Conservation (phyloP, 2,329 filamentous ascomycete genomes). For the Cryphonectria parasitica region DNA sequence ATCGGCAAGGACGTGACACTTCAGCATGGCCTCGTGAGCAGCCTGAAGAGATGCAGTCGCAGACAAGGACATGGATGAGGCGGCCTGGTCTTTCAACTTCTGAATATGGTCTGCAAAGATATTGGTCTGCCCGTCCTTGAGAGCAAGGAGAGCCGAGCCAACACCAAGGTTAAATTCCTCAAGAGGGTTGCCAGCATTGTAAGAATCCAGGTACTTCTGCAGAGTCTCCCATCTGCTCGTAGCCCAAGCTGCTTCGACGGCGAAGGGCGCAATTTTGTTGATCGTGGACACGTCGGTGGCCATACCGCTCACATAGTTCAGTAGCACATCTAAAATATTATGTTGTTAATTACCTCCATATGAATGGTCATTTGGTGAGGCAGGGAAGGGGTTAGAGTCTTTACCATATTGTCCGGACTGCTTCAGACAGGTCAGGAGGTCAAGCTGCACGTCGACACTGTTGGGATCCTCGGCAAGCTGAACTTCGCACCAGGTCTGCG, state of each 20-base stretch:
- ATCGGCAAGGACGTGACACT: constrained; percentile 85
- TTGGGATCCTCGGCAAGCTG: constrained; percentile 79
- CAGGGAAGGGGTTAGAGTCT: constrained; percentile 37
- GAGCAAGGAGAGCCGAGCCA: constrained; percentile 67
- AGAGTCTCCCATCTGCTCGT: constrained; percentile 81
- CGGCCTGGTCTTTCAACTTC: constrained; percentile 70
- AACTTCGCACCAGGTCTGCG: constrained; percentile 97
- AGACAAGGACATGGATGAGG: constrained; percentile 74
- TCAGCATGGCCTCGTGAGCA: constrained; percentile 82
- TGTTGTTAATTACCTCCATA: constrained; percentile 3
- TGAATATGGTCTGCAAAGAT: constrained; percentile 63
- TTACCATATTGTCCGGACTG: constrained; percentile 94
- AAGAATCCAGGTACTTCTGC: constrained; percentile 64
- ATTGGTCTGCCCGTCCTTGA: constrained; percentile 55
- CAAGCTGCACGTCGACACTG: constrained; percentile 77
- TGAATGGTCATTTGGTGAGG: neutral
- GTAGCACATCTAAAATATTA: constrained; percentile 68
- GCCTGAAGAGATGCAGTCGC: constrained; percentile 80
- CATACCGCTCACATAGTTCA: constrained; percentile 86
- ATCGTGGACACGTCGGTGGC: constrained; percentile 55
- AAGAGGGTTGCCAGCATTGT: constrained; percentile 52
- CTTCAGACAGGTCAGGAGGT: constrained; percentile 84
- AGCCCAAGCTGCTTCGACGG: constrained; percentile 90
- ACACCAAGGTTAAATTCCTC: constrained; percentile 84
- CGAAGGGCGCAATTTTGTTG: constrained; percentile 76